Evolutionary conservation across 768 basidiomycete species (phyloP).

Genomic region (Kwoniella sp.): DNA sequence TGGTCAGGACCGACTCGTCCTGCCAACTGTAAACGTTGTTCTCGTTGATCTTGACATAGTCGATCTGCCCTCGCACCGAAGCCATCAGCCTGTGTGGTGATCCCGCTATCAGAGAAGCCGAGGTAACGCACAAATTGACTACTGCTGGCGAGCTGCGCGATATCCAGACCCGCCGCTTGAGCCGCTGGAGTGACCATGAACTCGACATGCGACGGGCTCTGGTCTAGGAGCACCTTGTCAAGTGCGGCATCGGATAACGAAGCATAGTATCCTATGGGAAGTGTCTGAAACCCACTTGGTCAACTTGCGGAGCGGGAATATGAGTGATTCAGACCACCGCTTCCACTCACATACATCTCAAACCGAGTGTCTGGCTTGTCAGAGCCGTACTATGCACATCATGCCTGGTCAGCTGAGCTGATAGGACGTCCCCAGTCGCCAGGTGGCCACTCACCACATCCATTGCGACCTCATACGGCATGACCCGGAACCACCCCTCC

Average conservation of each 20-base stretch:
- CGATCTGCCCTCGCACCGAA: too few relatives aligned
- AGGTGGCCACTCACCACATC: conserved; percentile 57
- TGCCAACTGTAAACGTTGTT: conserved; percentile 41
- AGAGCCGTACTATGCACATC: conserved; percentile 67
- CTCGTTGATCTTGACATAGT: conserved; percentile 41
- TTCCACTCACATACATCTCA: conserved; percentile 69
- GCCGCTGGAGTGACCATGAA: conserved; percentile 43
- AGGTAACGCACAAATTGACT: conserved; percentile 31
- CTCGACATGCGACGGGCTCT: conserved; percentile 44
- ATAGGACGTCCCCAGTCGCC: neutral
- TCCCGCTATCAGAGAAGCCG: too few relatives aligned
- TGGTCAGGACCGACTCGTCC: conserved; percentile 33
- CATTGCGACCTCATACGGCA: conserved; percentile 92
- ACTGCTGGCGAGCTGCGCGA: conserved; percentile 15
- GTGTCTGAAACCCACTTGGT: conserved; percentile 34
- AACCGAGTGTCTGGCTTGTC: conserved; percentile 94
- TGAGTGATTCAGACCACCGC: neutral
- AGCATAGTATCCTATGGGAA: conserved; percentile 49
- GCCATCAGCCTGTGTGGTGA: too few relatives aligned
- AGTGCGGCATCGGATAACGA: conserved; percentile 44
- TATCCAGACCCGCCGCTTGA: conserved; percentile 32
- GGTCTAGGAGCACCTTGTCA: conserved; percentile 44
- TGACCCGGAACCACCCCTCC: conserved; percentile 64
- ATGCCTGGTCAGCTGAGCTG: conserved; percentile 9
- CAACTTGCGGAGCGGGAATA: neutral